Evolutionary conservation across 176 grass and related monocot genomes (phyloP), one percentile per base, ranked within the genome.

Genomic region (Cenchrus americanus): DNA sequence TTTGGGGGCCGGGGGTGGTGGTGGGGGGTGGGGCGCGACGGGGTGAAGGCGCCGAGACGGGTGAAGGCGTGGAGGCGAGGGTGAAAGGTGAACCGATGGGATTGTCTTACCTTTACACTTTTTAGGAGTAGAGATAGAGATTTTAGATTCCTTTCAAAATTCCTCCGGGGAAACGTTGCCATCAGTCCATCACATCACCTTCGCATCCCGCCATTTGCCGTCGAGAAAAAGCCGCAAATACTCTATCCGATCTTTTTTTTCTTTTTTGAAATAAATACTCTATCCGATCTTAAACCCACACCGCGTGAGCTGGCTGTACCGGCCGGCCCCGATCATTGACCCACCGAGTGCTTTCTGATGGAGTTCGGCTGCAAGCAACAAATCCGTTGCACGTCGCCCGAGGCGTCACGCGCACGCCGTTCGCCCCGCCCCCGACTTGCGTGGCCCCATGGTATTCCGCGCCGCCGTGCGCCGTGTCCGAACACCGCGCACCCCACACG

Each of bases 341-440:
- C n/a, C n/a, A n/a, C n/a, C 43, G 34, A 37, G 34, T 44, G 43
- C 43, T 44, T 44, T 8, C 34, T n/a, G 34, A 37, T 4, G 34
- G 34, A 37, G 34, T 21, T 23, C 70, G 4, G 0, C 43, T 19
- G 53, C 67, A 51, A 37, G 10, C 50, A 69, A 69, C 66, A 76
- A 76, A 60, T 12, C 69, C 70, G 18, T 47, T 48, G 13, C 71
- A 70, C 78, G 65, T 4, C 8, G 77, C 71, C 37, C 19, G 83
- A 85, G 78, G 54, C 77, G 54, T 86, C 83, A 71, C 64, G 49
- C 47, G 71, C 54, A 71, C 78, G 79, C 73, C 88, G 83, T 86
- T 52, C 60, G 53, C 40, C 34, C 3, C 3, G 2, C 2, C 32
- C 32, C 34, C 60, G 23, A 1, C 81, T 86, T 61, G 57, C 88